phyloP scores from a whole-genome alignment of 495 filamentous ascomycete species.

The Paragyromitra xinjiangensis region DNA sequence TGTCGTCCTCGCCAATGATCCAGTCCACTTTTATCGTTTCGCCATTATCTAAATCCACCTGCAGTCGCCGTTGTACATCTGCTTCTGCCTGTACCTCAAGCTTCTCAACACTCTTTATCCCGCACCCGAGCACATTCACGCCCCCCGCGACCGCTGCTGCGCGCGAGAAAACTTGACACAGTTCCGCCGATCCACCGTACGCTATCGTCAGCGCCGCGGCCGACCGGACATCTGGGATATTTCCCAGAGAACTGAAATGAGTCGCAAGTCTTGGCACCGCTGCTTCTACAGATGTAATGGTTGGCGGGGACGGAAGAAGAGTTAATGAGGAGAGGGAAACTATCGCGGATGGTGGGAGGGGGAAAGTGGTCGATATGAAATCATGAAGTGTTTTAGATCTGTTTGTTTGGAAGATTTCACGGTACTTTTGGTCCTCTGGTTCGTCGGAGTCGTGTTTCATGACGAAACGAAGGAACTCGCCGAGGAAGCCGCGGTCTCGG shows the following conservation, averaged over 20 bases:
- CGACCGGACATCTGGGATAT: conserved; percentile 53
- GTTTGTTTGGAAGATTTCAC: conserved; percentile 23
- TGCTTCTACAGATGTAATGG: conserved; percentile 69
- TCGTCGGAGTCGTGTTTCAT: conserved; percentile 40
- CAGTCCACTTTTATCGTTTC: conserved; percentile 45
- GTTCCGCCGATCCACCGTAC: conserved; percentile 91
- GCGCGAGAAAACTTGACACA: conserved; percentile 90
- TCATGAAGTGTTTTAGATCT: conserved; percentile 6
- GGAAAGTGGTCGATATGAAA: conserved; percentile 76
- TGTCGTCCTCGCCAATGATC: conserved; percentile 27
- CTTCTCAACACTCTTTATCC: conserved; percentile 61
- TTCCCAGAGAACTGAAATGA: conserved; percentile 85
- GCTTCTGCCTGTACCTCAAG: neutral
- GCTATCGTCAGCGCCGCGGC: conserved; percentile 55
- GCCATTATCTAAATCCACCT: conserved; percentile 38
- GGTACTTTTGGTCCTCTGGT: conserved; percentile 41
- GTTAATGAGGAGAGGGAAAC: conserved; percentile 80
- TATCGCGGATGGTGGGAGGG: conserved; percentile 74
- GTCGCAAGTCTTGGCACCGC: conserved; percentile 75
- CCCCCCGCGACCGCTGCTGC: conserved; percentile 91
- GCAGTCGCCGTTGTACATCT: neutral
- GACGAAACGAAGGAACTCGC: conserved; percentile 55
- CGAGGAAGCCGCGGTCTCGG: conserved; percentile 49
- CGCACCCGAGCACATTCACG: conserved; percentile 83
- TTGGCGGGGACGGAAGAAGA: conserved; percentile 68